Evolutionary conservation across 1,284 basidiomycete species (phyloP).

Genomic region (Malassezia cuniculi): DNA sequence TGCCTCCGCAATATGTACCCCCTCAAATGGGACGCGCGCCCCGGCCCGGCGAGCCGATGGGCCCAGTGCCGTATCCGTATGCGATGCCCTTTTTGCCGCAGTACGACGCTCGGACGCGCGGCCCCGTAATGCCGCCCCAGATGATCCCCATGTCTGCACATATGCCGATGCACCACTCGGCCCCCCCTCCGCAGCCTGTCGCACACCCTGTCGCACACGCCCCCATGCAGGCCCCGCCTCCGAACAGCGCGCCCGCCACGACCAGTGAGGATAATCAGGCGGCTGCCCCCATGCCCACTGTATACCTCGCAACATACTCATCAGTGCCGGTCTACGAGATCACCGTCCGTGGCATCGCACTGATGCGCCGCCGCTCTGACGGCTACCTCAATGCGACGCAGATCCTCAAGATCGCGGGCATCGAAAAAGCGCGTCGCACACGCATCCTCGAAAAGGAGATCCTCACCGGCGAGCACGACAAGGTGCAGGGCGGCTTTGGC

Average conservation of each 20-base stretch:
- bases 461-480: constrained; percentile 86
- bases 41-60: too few relatives aligned
- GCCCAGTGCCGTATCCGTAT: too few relatives aligned
- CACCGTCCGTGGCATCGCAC: constrained; percentile 80
- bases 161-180: neutral
- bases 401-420: constrained; percentile 95
- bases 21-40: too few relatives aligned
- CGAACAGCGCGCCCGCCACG: neutral
- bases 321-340: constrained; percentile 48
- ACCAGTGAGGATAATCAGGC: neutral
- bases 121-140: too few relatives aligned
- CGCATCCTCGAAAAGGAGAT: constrained; percentile 98
- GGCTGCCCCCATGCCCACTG: constrained; percentile 20
- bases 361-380: constrained; percentile 89
- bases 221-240: too few relatives aligned
- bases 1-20: neutral
- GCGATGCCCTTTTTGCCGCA: too few relatives aligned
- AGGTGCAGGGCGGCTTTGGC: constrained; percentile 96
- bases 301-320: constrained; percentile 46
- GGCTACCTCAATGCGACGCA: constrained; percentile 91
- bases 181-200: neutral
- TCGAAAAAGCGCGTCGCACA: constrained; percentile 88
- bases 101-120: too few relatives aligned
- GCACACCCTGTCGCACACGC: neutral
- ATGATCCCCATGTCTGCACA: neutral